Percentiles rank a stretch among this genome's conserved stretches.
phyloP scores from a whole-genome alignment of 2,329 filamentous ascomycete species.

The Macrophomina pseudophaseolina region DNA sequence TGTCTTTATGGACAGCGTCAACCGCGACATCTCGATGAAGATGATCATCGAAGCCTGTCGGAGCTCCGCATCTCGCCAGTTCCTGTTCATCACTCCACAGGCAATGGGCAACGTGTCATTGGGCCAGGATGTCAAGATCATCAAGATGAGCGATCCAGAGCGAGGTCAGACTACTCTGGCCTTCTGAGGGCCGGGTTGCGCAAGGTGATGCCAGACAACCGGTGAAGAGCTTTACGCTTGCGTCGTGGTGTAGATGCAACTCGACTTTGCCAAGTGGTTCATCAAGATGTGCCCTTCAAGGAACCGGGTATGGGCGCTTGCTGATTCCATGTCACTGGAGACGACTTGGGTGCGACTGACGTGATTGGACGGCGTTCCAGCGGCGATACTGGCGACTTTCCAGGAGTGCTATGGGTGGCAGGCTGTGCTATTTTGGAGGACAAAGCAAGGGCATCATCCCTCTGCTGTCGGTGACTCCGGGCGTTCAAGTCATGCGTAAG shows the following conservation, averaged over 20 bases:
- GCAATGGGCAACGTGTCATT: conserved; percentile 68
- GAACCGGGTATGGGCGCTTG: background rate
- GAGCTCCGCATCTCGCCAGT: conserved; percentile 86
- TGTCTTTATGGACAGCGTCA: conserved; percentile 98
- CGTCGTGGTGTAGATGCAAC: too few species aligned
- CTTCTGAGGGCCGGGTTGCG: conserved; percentile 30
- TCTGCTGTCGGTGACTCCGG: background rate
- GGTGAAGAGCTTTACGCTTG: background rate
- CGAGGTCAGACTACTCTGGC: conserved; percentile 54
- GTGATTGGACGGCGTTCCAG: conserved; percentile 8
- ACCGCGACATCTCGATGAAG: conserved; percentile 88
- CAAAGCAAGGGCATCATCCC: conserved; percentile 6
- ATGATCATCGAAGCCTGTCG: conserved; percentile 91
- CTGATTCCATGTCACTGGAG: too few species aligned
- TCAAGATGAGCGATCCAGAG: conserved; percentile 64
- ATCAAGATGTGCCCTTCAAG: too few species aligned
- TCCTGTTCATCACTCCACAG: conserved; percentile 95
- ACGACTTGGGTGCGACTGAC: background rate
- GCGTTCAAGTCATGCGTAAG: background rate
- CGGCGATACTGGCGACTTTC: background rate
- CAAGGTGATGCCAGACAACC: background rate
- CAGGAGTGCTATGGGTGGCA: background rate
- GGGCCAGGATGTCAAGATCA: conserved; percentile 76
- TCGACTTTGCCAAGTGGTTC: too few species aligned
- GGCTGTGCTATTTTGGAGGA: background rate